These are phyloP conservation scores for Hamigera avellanea DNA, from an alignment of 495 filamentous ascomycete genomes.

Conservation along the genomic window DNA sequence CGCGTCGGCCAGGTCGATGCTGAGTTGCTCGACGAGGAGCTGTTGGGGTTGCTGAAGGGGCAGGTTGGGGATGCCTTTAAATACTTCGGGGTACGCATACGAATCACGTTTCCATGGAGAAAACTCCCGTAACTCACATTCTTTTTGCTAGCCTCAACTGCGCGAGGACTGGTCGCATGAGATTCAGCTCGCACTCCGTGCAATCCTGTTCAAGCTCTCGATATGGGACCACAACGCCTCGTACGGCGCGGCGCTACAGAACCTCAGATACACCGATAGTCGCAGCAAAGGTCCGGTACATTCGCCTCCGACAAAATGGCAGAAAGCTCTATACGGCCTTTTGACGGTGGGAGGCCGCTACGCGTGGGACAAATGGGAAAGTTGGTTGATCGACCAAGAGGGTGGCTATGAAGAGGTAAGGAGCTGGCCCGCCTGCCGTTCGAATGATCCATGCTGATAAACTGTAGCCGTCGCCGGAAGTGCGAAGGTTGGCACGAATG, in stretches of 20 bases:
- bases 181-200: slow-evolving; percentile 65
- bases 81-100: slow-evolving; percentile 55
- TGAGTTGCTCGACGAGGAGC: slow-evolving; percentile 88
- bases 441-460: slow-evolving; percentile 9
- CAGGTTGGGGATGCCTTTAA: slow-evolving; percentile 86
- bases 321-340: slow-evolving; percentile 76
- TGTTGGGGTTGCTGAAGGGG: slow-evolving; percentile 70
- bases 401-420: slow-evolving; percentile 53
- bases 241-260: slow-evolving; percentile 88
- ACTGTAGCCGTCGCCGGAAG: slow-evolving; percentile 30
- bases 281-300: slow-evolving; percentile 50
- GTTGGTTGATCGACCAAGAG: slow-evolving; percentile 65
- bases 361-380: slow-evolving; percentile 81
- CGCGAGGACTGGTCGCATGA: slow-evolving; percentile 79
- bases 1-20: slow-evolving; percentile 95
- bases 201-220: slow-evolving; percentile 81
- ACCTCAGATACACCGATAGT: slow-evolving; percentile 80
- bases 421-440: not conserved
- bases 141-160: slow-evolving; percentile 37
- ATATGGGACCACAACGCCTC: slow-evolving; percentile 95
- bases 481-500: slow-evolving; percentile 52
- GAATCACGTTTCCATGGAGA: too few species aligned
- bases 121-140: not conserved
- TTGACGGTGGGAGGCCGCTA: slow-evolving; percentile 83
- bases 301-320: slow-evolving; percentile 54